These are phyloP conservation scores for Fonsecaea multimorphosa DNA, from an alignment of 2,329 filamentous ascomycete genomes.

Conservation along the genomic window DNA sequence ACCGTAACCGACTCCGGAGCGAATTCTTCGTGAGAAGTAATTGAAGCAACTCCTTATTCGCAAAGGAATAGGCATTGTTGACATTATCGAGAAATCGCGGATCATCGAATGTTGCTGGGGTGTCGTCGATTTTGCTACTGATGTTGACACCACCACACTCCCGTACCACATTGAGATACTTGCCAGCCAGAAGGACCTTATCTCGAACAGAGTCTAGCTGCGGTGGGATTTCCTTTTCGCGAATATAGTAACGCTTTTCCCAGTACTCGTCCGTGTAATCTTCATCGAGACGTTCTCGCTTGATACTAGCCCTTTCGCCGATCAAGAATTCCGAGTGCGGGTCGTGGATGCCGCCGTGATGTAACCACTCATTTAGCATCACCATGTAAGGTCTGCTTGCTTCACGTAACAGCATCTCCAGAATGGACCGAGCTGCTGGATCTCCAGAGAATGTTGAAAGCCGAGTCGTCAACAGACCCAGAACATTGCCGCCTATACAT, in stretches of 20 bases:
- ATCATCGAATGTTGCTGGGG: constrained; percentile 93
- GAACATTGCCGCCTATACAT: constrained; percentile 95
- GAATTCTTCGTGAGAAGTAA: constrained; percentile 91
- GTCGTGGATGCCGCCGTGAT: constrained; percentile 93
- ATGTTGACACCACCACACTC: constrained; percentile 97
- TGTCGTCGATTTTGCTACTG: constrained; percentile 79
- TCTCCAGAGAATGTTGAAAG: constrained; percentile 92
- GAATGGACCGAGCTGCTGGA: constrained; percentile 79
- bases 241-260: constrained; percentile 95
- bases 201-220: constrained; percentile 90
- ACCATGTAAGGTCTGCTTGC: constrained; percentile 93
- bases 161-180: constrained; percentile 96
- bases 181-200: constrained; percentile 92
- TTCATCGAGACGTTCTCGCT: constrained; percentile 85
- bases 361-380: constrained; percentile 98
- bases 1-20: constrained; percentile 82
- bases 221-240: constrained; percentile 87
- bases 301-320: constrained; percentile 94
- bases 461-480: constrained; percentile 82
- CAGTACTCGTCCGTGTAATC: constrained; percentile 99
- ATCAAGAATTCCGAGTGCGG: constrained; percentile 93
- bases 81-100: constrained; percentile 92
- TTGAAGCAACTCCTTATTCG: constrained; percentile 90
- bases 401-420: constrained; percentile 83
- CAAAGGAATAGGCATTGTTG: constrained; percentile 91